phyloP scores from a whole-genome alignment of 2,329 filamentous ascomycete species.

The Colletotrichum shisoi region DNA sequence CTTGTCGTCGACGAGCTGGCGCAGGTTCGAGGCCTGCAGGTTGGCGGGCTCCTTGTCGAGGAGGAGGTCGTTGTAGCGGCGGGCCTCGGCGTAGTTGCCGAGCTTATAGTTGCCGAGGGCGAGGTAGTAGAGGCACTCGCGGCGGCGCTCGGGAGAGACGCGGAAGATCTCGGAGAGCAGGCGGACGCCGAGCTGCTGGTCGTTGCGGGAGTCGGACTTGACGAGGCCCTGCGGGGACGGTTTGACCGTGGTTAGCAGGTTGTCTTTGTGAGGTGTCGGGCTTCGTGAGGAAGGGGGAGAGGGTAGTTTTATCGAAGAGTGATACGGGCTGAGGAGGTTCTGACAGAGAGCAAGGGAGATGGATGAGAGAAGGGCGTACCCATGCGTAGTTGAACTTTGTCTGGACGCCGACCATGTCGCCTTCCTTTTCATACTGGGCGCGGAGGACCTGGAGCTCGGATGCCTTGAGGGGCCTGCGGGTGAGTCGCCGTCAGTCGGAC shows the following conservation, averaged over 20 bases:
- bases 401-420: conserved; percentile 94
- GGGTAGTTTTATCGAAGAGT: neutral
- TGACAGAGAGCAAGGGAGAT: neutral
- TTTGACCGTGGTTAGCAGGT: neutral
- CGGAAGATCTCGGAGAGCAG: conserved; percentile 97
- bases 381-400: conserved; percentile 99
- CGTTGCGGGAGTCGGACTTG: conserved; percentile 82
- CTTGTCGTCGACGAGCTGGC: conserved; percentile 90
- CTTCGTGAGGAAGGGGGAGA: neutral
- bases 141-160: conserved; percentile 86
- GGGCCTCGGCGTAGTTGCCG: conserved; percentile 93
- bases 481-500: conserved; percentile 21
- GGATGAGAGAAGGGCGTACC: conserved; percentile 62
- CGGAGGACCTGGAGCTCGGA: conserved; percentile 92
- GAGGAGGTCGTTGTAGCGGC: conserved; percentile 91
- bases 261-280: too few species aligned
- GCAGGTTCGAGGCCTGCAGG: conserved; percentile 86
- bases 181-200: conserved; percentile 94
- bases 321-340: too few species aligned
- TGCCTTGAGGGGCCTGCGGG: conserved; percentile 79
- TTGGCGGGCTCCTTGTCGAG: conserved; percentile 91
- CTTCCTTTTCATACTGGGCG: conserved; percentile 95
- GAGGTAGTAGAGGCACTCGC: conserved; percentile 98
- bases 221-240: conserved; percentile 73
- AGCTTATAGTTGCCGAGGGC: conserved; percentile 98